Conservation (phyloP, 2,329 filamentous ascomycete genomes). For the Phialophora macrospora region DNA sequence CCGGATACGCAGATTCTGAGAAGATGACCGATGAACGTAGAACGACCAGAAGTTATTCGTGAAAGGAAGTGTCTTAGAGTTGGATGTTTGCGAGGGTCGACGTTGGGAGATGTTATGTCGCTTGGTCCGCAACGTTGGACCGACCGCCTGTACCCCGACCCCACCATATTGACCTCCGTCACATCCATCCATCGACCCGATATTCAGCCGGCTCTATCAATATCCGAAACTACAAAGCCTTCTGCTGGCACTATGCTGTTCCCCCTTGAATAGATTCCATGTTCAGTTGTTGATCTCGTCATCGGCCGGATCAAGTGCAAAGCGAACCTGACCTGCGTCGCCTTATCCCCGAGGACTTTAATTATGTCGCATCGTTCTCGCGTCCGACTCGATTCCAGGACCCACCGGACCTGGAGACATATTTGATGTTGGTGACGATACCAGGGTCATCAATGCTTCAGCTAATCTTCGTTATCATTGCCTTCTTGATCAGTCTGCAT, state of each 20-base stretch:
- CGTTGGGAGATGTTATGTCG: not conserved
- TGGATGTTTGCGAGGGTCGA: not conserved
- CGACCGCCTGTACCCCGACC: not conserved
- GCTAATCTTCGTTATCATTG: slow-evolving; percentile 9
- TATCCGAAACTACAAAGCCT: too few species aligned
- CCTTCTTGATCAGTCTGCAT: slow-evolving; percentile 1
- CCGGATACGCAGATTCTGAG: not conserved
- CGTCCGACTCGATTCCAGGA: not conserved
- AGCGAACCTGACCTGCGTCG: not conserved
- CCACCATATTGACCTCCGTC: not conserved
- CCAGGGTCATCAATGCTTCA: not conserved
- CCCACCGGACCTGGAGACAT: not conserved
- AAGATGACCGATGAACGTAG: not conserved
- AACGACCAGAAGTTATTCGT: not conserved
- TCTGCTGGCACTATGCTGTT: not conserved
- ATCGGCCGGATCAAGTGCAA: not conserved
- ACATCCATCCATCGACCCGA: too few species aligned
- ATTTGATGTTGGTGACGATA: slow-evolving; percentile 8
- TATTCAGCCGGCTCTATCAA: too few species aligned
- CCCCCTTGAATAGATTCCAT: not conserved
- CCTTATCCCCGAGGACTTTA: slow-evolving; percentile 9
- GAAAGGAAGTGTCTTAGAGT: not conserved
- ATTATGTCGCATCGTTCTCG: not conserved
- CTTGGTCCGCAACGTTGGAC: not conserved
- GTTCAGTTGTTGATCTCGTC: not conserved